Evolutionary conservation across 768 basidiomycete genomes (phyloP).

Genomic region (Lanmaoa rubissima): DNA sequence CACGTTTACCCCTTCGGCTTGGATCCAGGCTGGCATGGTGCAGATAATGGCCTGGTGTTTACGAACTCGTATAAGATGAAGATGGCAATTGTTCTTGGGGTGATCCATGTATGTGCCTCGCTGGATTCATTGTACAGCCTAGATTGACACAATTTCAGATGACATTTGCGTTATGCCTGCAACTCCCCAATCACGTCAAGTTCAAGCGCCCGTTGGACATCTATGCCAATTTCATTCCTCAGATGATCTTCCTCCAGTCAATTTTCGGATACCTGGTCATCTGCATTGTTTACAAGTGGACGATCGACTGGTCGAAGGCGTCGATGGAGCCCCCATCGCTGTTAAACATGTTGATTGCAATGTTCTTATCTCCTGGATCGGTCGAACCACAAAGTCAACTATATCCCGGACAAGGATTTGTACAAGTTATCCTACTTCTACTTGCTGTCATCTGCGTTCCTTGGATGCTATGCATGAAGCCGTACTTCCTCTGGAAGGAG

Average conservation of each 20-base stretch:
- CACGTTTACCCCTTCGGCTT: conserved; percentile 89
- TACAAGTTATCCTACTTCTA: conserved; percentile 78
- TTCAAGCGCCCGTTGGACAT: conserved; percentile 88
- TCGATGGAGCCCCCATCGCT: conserved; percentile 78
- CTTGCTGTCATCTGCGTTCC: conserved; percentile 88
- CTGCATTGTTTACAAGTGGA: conserved; percentile 98
- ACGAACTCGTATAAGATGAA: conserved; percentile 99
- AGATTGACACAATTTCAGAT: conserved; percentile 55
- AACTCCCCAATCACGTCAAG: conserved; percentile 92
- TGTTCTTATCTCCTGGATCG: conserved; percentile 91
- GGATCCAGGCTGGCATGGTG: conserved; percentile 93
- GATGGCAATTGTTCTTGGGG: conserved; percentile 95
- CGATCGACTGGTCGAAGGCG: conserved; percentile 81
- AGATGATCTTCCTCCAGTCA: conserved; percentile 95
- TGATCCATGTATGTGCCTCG: conserved; percentile 75
- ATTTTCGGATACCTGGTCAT: conserved; percentile 96
- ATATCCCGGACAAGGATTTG: conserved; percentile 81
- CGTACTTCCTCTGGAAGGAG: conserved; percentile 89
- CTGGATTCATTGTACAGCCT: background rate
- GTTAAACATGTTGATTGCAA: conserved; percentile 92
- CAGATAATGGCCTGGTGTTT: conserved; percentile 89
- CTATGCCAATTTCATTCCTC: conserved; percentile 94
- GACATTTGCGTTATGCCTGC: conserved; percentile 96
- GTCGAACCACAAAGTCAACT: conserved; percentile 68
- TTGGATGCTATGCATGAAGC: conserved; percentile 91